Conservation (phyloP, 1,284 basidiomycete species). For the Microbotryum intermedium region DNA sequence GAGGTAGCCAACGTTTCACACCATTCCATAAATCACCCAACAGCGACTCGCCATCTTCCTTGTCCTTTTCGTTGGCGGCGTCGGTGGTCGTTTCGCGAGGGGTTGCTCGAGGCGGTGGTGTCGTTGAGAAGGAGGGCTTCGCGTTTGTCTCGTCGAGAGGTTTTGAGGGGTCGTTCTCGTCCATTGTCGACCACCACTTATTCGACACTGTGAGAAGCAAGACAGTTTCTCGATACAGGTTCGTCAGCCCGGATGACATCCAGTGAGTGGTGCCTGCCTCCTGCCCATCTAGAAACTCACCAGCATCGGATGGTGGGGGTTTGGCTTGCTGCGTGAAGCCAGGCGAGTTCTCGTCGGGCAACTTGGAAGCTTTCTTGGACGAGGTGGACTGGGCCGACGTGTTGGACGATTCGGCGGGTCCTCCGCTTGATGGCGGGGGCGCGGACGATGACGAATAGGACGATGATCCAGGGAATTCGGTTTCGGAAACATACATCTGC, state of each 20-base stretch:
- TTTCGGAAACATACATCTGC: conserved; percentile 27
- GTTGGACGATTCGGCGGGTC: background rate
- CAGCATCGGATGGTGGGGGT: conserved; percentile 18
- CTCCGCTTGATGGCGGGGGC: background rate
- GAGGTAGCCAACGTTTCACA: conserved; percentile 17
- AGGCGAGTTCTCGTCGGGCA: conserved; percentile 7
- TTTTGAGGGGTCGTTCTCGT: background rate
- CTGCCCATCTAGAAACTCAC: background rate
- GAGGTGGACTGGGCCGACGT: background rate
- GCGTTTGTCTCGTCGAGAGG: background rate
- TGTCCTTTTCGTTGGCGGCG: background rate
- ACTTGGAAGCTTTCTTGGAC: background rate
- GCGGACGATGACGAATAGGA: conserved; percentile 4
- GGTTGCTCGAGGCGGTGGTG: background rate
- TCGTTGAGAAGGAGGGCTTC: background rate
- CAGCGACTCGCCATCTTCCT: conserved; percentile 7
- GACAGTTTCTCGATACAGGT: no score
- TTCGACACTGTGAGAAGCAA: no score
- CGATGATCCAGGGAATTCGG: conserved; percentile 27
- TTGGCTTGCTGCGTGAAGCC: conserved; percentile 18
- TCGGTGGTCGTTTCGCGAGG: background rate
- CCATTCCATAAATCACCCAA: conserved; percentile 28
- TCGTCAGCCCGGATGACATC: no score
- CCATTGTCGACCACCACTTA: conserved; percentile 9
- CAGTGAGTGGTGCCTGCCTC: no score